These are phyloP conservation scores for Chaetoscypha palmicola DNA, from an alignment of 2,329 filamentous ascomycete genomes.

Conservation along the genomic window DNA sequence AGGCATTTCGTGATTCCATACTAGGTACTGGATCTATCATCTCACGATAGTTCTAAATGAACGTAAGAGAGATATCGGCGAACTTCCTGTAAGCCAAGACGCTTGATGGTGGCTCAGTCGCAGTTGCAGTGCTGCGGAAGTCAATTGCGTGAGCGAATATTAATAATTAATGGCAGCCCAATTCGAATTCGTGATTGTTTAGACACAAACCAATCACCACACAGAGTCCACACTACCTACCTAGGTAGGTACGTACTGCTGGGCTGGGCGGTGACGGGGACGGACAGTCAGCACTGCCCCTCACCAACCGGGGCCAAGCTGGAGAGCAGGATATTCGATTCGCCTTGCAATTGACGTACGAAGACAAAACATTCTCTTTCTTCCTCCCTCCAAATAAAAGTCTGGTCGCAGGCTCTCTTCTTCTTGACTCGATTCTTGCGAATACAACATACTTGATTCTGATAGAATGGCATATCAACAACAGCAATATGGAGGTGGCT, in stretches of 20 bases:
- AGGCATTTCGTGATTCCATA: too few relatives aligned
- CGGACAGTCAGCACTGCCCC: conserved; percentile 12
- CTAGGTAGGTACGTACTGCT: too few relatives aligned
- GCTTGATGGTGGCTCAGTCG: conserved; percentile 8
- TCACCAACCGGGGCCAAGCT: background rate
- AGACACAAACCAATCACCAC: too few relatives aligned
- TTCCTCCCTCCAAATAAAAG: too few relatives aligned
- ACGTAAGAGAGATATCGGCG: background rate
- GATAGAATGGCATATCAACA: conserved; percentile 20
- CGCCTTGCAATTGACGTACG: background rate
- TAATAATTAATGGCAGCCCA: too few relatives aligned
- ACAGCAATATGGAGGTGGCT: conserved; percentile 13
- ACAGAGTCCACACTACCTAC: too few relatives aligned
- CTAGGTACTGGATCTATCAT: background rate
- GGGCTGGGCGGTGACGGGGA: too few relatives aligned
- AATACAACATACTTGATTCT: too few relatives aligned
- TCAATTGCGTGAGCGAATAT: too few relatives aligned
- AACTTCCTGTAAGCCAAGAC: conserved; percentile 5
- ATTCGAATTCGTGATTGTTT: too few relatives aligned
- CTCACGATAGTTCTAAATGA: background rate
- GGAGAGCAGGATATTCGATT: conserved; percentile 3
- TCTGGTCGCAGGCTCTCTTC: too few relatives aligned
- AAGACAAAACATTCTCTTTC: background rate
- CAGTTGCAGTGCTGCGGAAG: conserved; percentile 4
- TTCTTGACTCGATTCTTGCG: too few relatives aligned